Evolutionary conservation across 352 stramenopile genomes (phyloP).

Genomic region (Phytophthora cajani): DNA sequence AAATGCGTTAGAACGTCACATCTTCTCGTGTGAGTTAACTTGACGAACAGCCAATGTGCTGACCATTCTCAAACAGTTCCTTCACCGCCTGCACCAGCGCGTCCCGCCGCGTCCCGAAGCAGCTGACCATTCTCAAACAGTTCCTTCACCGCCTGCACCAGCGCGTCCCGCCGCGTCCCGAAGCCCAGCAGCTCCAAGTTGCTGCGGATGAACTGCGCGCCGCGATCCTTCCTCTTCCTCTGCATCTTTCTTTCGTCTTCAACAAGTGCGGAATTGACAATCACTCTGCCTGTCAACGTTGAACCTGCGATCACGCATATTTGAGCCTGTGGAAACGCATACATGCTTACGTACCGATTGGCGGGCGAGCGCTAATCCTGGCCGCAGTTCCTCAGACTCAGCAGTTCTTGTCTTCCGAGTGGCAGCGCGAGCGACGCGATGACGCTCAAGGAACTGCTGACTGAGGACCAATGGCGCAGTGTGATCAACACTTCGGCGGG

Average conservation of each 20-base stretch:
- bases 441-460: conserved; percentile 59
- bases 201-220: conserved; percentile 61
- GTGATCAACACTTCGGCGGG: conserved; percentile 75
- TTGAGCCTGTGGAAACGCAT: conserved; percentile 16
- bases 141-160: conserved; percentile 83
- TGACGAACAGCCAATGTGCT: neutral
- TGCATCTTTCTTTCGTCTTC: too few relatives aligned
- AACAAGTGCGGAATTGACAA: conserved; percentile 18
- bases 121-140: conserved; percentile 86
- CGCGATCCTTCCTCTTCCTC: conserved; percentile 36
- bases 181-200: conserved; percentile 85
- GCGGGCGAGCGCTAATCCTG: conserved; percentile 9
- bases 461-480: conserved; percentile 67
- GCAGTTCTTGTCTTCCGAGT: neutral
- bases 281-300: conserved; percentile 26
- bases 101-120: conserved; percentile 64
- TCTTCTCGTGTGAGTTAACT: conserved; percentile 1
- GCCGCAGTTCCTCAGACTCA: conserved; percentile 18
- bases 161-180: conserved; percentile 55
- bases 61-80: conserved; percentile 87
- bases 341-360: neutral
- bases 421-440: conserved; percentile 12
- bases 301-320: conserved; percentile 33
- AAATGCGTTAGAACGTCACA: neutral
- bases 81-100: conserved; percentile 81